phyloP scores from a whole-genome alignment of 768 basidiomycete species.

The Xerocomus potaroensis region DNA sequence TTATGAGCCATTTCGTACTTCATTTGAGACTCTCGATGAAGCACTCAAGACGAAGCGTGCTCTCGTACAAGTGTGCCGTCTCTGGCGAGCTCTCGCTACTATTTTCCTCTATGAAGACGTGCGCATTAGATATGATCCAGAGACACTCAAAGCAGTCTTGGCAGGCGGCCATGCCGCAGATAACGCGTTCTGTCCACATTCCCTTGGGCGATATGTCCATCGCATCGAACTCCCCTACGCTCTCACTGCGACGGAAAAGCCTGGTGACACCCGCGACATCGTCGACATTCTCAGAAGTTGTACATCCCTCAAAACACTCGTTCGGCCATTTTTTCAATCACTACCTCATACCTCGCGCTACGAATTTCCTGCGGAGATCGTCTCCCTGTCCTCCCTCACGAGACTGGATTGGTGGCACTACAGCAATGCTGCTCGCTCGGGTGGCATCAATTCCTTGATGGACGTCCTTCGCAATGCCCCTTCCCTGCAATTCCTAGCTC shows the following conservation, averaged over 20 bases:
- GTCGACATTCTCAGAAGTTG: slow-evolving; percentile 49
- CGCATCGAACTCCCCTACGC: slow-evolving; percentile 58
- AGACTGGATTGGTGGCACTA: slow-evolving; percentile 71
- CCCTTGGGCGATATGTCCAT: slow-evolving; percentile 40
- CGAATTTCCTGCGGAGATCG: slow-evolving; percentile 47
- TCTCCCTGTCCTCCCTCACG: slow-evolving; percentile 47
- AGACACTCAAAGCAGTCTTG: slow-evolving; percentile 33
- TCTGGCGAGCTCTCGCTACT: slow-evolving; percentile 49
- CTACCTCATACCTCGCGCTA: slow-evolving; percentile 35
- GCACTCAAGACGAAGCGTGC: slow-evolving; percentile 34
- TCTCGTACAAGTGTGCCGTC: slow-evolving; percentile 52
- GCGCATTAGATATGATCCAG: slow-evolving; percentile 33
- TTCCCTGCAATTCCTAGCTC: slow-evolving; percentile 52
- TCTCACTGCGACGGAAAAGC: slow-evolving; percentile 41
- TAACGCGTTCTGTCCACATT: slow-evolving; percentile 15
- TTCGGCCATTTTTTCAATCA: slow-evolving; percentile 39
- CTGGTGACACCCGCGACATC: slow-evolving; percentile 30
- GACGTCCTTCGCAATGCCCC: slow-evolving; percentile 51
- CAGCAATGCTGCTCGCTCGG: slow-evolving; percentile 50
- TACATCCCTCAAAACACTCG: slow-evolving; percentile 48
- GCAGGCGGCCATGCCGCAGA: slow-evolving; percentile 5
- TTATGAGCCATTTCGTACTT: slow-evolving; percentile 48
- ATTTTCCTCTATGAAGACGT: slow-evolving; percentile 53
- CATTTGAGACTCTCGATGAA: slow-evolving; percentile 28
- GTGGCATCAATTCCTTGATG: slow-evolving; percentile 60